These are phyloP conservation scores for Physcomitrium patens DNA, from an alignment of 225 moss, liverwort and hornwort species.

Conservation along the genomic window DNA sequence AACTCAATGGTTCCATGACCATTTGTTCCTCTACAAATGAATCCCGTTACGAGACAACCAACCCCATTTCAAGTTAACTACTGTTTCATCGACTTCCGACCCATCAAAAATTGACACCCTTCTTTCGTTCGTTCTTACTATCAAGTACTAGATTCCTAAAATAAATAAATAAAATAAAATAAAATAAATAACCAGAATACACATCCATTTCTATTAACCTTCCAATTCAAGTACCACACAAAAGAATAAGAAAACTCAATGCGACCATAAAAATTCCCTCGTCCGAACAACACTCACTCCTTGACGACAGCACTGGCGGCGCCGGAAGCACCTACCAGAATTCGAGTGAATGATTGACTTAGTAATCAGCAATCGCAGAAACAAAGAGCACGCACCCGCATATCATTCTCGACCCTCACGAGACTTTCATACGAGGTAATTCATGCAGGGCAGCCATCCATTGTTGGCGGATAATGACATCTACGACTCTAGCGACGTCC, in stretches of 20 bases:
- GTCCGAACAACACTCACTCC: not conserved
- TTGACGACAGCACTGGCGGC: not conserved
- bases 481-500: not conserved
- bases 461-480: not conserved
- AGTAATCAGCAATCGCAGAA: not conserved
- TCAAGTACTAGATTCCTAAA: not conserved
- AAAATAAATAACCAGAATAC: too few relatives aligned
- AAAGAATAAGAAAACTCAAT: not conserved
- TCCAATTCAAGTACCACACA: constrained; percentile 7
- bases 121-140: not conserved
- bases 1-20: not conserved
- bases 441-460: not conserved
- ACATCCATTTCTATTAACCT: not conserved
- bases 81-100: not conserved
- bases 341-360: not conserved
- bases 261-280: not conserved
- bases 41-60: not conserved
- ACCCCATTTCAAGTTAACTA: not conserved
- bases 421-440: not conserved
- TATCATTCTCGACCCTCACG: not conserved
- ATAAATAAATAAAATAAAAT: too few relatives aligned
- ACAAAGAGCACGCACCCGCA: not conserved
- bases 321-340: constrained; percentile 3
- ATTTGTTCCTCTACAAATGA: not conserved
- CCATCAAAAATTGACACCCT: not conserved